A percentile compares a stretch with the other conserved stretches of the same genome.
Conservation (phyloP, 2,329 filamentous ascomycete genomes). For the Hypocrella siamensis region DNA sequence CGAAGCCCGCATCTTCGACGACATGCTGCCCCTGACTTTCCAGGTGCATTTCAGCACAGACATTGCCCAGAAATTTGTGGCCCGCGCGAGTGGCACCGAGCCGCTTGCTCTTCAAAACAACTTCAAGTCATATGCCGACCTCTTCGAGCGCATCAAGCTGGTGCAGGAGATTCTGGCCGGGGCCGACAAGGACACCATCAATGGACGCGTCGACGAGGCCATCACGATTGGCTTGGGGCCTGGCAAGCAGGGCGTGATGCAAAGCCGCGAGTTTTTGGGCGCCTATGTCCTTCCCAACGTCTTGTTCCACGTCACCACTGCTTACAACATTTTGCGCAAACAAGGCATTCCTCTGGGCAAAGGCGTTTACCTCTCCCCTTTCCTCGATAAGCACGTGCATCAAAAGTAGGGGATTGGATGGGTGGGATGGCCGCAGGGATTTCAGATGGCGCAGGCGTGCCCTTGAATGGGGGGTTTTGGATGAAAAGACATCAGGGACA, state of each 20-base stretch:
- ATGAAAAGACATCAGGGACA: too few species aligned
- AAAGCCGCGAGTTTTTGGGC: slow-evolving; percentile 24
- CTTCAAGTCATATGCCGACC: slow-evolving; percentile 17
- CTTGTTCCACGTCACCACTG: slow-evolving; percentile 45
- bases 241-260: slow-evolving; percentile 10
- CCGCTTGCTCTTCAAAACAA: slow-evolving; percentile 12
- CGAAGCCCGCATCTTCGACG: slow-evolving; percentile 16
- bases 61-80: slow-evolving; percentile 14
- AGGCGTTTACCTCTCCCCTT: slow-evolving; percentile 30
- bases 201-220: slow-evolving; percentile 12
- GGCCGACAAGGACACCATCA: slow-evolving; percentile 17
- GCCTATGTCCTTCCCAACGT: slow-evolving; percentile 41
- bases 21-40: slow-evolving; percentile 27
- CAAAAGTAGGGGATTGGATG: too few species aligned
- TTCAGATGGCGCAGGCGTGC: too few species aligned
- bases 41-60: slow-evolving; percentile 21
- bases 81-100: slow-evolving; percentile 16
- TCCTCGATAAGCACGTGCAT: slow-evolving; percentile 9
- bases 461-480: too few species aligned
- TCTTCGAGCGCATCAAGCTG: slow-evolving; percentile 17
- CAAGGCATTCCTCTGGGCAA: slow-evolving; percentile 49
- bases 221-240: slow-evolving; percentile 17
- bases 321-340: slow-evolving; percentile 44
- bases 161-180: slow-evolving; percentile 14
- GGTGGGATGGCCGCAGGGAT: too few species aligned